Base-by-base conservation (phyloP, 2,329 filamentous ascomycete genomes). In the Aspergillus ochraceus region DNA sequence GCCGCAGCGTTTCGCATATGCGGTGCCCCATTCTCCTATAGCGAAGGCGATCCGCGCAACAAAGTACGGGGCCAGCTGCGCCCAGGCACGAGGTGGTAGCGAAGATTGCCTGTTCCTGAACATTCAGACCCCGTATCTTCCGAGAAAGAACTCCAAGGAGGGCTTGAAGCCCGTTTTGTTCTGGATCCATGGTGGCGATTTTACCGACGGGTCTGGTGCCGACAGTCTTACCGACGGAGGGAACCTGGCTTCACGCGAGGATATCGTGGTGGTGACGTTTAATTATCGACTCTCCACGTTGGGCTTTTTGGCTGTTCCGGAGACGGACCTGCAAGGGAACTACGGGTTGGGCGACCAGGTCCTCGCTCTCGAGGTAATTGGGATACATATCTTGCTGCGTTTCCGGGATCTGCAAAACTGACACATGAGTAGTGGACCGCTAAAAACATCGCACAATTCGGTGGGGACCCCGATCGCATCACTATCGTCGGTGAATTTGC, bases 261-360 rank as follows among this genome's bases (percentile, higher is more conserved):
- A 87, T 61, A 78, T 87, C 22, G 82, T 88, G 0, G 78, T 85
- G 6, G 85, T 88, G 5, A 73, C 72, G 9, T 82, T 87, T 74
- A 86, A 87, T 73, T 87, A 87, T 69, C 81, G 86, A 19, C 73
- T 87, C 6, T 79, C 77, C 0, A 85, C 83, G 0, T 77, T 87
- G 0, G 85, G 85, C 0, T 87, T 85, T 64, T 72, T 87, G 0
- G 84, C 84, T 10, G 76, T 86, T 14, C 79, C 80, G 3, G 80
- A 83, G 39, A 85, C 84, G 5, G 72, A 77, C 5, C 77, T 82
- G 54, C 84, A 80, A 49, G 84, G 81, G 2, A 84, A 84, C 64
- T 83, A 75, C 64, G 81, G 81, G 2, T 80, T 84, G 57, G 76
- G 73, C 1, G 82, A 85, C 62, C 81, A 84, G 61, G 73, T 83